Percentiles rank a stretch among this genome's conserved stretches.
Evolutionary conservation across 306 rosid genomes (phyloP).

Genomic region (Sechiopsis laciniata): DNA sequence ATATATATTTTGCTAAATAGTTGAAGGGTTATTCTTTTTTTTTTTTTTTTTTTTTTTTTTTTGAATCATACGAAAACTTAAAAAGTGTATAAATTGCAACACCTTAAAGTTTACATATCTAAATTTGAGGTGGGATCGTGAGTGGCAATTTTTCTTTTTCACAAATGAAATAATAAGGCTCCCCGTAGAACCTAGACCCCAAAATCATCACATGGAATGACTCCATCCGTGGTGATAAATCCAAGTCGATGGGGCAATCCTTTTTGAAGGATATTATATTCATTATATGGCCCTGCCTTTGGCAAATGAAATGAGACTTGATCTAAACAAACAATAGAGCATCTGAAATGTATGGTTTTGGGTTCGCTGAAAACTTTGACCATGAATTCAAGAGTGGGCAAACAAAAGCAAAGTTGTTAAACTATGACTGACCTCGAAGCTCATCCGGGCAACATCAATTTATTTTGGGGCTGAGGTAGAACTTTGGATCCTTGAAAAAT

Average conservation of each 20-base stretch:
- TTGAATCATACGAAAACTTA: too few species aligned
- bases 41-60: too few species aligned
- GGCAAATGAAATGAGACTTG: background rate
- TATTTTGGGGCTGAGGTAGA: conserved; percentile 63
- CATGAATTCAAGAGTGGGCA: background rate
- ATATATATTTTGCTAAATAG: too few species aligned
- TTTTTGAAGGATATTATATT: background rate
- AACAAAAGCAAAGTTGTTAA: conserved; percentile 6
- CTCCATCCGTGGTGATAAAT: background rate
- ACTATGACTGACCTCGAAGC: conserved; percentile 3
- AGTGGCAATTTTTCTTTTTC: too few species aligned
- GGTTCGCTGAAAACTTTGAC: background rate
- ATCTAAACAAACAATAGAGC: background rate
- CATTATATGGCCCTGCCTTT: background rate
- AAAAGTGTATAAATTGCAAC: too few species aligned
- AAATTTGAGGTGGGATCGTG: too few species aligned
- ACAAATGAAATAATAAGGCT: too few species aligned
- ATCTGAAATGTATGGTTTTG: background rate
- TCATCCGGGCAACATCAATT: conserved; percentile 26
- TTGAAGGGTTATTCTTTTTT: too few species aligned
- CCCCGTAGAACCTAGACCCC: too few species aligned
- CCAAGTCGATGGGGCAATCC: too few species aligned
- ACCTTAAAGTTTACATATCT: background rate
- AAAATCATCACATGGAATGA: background rate
- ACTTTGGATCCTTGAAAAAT: conserved; percentile 72